Percentiles rank a stretch among this genome's conserved stretches.
phyloP scores from a whole-genome alignment of 176 grass and related monocot genomes.

The Oryza punctata region DNA sequence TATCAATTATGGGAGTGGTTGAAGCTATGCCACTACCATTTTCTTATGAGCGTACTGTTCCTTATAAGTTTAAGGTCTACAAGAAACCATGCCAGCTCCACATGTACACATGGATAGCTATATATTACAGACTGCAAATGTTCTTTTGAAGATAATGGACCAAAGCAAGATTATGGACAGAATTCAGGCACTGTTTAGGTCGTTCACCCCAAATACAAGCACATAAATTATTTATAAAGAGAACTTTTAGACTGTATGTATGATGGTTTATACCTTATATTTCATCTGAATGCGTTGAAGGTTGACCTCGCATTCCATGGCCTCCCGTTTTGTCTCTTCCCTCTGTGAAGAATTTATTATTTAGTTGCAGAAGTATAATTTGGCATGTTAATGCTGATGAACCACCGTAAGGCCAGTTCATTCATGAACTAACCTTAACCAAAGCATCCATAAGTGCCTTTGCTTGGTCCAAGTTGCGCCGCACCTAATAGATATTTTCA shows the following conservation, averaged over 20 bases:
- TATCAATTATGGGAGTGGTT: background rate
- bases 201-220: background rate
- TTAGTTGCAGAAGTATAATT: slow-evolving; percentile 22
- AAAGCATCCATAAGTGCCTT: slow-evolving; percentile 82
- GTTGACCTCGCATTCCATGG: slow-evolving; percentile 79
- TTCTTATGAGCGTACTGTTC: background rate
- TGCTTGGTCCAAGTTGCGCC: slow-evolving; percentile 94
- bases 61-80: background rate
- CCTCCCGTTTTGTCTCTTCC: slow-evolving; percentile 89
- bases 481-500: slow-evolving; percentile 71
- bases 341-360: slow-evolving; percentile 56
- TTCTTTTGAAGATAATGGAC: background rate
- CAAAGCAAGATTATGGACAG: background rate
- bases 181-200: background rate
- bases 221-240: background rate
- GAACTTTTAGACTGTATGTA: slow-evolving; percentile 3
- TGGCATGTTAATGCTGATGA: slow-evolving; percentile 5
- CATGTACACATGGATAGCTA: background rate
- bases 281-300: slow-evolving; percentile 86
- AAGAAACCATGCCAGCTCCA: background rate
- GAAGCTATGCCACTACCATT: background rate
- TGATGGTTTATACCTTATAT: slow-evolving; percentile 70
- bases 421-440: slow-evolving; percentile 73
- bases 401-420: slow-evolving; percentile 14
- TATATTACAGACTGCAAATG: background rate